Evolutionary conservation across 1,139 yeast genomes (phyloP), one percentile per base, ranked within the genome.

Genomic region (Geotrichum macrosporum): DNA sequence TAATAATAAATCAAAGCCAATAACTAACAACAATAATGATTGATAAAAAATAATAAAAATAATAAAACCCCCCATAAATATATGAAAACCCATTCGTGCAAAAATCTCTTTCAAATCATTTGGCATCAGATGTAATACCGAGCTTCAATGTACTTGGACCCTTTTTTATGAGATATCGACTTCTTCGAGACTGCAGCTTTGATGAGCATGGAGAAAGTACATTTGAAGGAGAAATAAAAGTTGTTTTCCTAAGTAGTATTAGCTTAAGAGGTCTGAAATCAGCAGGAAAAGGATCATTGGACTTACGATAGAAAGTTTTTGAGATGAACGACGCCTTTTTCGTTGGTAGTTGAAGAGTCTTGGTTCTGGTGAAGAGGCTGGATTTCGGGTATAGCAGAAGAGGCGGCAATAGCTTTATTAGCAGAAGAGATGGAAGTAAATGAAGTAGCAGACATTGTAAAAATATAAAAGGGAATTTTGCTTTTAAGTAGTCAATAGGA

Each of bases 161-260:
- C 22, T 24, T 36, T 30, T 36, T 36, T 2, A 32, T 36, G 19
- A 36, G 18, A 18, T 36, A 36, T 36, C 40, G 22, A 19, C 13
- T 26, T 18, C 40, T 15, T 6, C 36, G 44, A 4, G 36, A 20
- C 20, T 40, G 35, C 4, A 40, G 37, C 30, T 40, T 40, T 18
- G 35, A 31, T 9, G 44, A 40, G 31, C 44, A 40, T n/a, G 44
- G 44, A 10, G 44, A 40, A n/a, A 40, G 19, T 8, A 18, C 44
- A 32, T 40, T 40, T 13, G 44, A 40, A 21, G 44, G 44, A 5
- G 36, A 31, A 18, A 40, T 40, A 20, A 40, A 40, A 2, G 44
- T 20, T 21, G 35, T 40, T 32, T 40, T 40, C 8, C 40, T 36
- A 16, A n/a, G 26, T 10, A 10, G 15, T 20, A 12, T 18, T 21